Evolutionary conservation across 805 yeast species (phyloP).

Genomic region (Candida alai): DNA sequence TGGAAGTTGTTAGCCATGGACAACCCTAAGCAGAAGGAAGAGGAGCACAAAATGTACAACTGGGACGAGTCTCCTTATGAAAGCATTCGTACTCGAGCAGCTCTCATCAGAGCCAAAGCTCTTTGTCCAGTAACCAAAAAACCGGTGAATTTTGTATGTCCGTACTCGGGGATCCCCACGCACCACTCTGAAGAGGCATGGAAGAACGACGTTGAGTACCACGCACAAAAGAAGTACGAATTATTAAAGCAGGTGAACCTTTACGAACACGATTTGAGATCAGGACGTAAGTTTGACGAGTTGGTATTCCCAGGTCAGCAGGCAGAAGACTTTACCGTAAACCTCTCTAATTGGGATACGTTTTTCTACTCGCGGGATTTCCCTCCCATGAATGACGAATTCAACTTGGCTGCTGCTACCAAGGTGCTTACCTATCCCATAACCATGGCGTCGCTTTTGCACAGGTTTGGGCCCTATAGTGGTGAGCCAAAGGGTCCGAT

Average conservation of each 20-base stretch:
- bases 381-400: constrained; percentile 95
- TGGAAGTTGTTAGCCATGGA: constrained; percentile 37
- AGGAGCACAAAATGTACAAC: constrained; percentile 41
- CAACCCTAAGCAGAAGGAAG: constrained; percentile 22
- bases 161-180: constrained; percentile 93
- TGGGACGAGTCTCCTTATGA: constrained; percentile 94
- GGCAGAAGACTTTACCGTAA: constrained; percentile 69
- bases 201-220: constrained; percentile 76
- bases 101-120: constrained; percentile 81
- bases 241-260: constrained; percentile 80
- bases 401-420: constrained; percentile 91
- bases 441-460: constrained; percentile 79
- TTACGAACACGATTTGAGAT: constrained; percentile 91
- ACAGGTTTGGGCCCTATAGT: constrained; percentile 81
- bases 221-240: constrained; percentile 61
- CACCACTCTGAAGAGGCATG: constrained; percentile 90
- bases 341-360: constrained; percentile 86
- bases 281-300: constrained; percentile 93
- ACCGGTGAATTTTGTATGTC: constrained; percentile 83
- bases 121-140: constrained; percentile 85
- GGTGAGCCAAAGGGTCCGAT: constrained; percentile 82
- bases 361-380: constrained; percentile 90
- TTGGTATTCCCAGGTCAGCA: constrained; percentile 87
- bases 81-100: constrained; percentile 87
- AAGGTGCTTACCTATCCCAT: constrained; percentile 91